Percentiles rank a stretch among this genome's conserved stretches.
phyloP scores from a whole-genome alignment of 768 basidiomycete species.

The Russula vinacea region DNA sequence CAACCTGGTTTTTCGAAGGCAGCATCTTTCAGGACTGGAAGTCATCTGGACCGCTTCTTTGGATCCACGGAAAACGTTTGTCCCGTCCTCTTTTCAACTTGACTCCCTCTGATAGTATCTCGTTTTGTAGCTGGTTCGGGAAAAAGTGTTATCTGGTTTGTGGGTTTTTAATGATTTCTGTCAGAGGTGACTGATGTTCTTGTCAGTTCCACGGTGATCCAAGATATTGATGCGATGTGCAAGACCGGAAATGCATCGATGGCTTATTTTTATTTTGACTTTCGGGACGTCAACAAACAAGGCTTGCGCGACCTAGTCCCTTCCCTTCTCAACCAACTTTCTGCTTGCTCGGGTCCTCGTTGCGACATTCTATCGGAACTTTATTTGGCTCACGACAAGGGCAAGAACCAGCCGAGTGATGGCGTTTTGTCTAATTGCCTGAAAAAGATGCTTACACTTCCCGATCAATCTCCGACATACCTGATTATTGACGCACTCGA shows the following conservation, averaged over 20 bases:
- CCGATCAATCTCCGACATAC: neutral
- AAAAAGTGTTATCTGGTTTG: slow-evolving; percentile 12
- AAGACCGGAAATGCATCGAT: neutral
- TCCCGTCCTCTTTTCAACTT: neutral
- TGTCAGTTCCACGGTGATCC: slow-evolving; percentile 6
- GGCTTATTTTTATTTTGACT: slow-evolving; percentile 7
- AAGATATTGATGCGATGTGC: neutral
- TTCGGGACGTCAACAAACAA: neutral
- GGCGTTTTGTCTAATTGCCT: neutral
- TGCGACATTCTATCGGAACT: neutral
- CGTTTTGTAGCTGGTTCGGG: slow-evolving; percentile 9
- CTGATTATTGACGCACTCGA: slow-evolving; percentile 10
- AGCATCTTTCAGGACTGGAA: neutral
- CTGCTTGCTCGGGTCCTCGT: neutral
- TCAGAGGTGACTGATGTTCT: neutral
- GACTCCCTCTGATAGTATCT: neutral
- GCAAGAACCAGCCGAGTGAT: neutral
- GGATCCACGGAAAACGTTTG: slow-evolving; percentile 15
- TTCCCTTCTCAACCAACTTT: slow-evolving; percentile 13
- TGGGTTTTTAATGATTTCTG: neutral
- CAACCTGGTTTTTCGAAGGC: slow-evolving; percentile 4
- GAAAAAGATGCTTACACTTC: slow-evolving; percentile 7
- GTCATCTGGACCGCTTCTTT: neutral
- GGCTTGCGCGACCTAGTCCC: neutral
- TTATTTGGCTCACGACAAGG: neutral